Evolutionary conservation across 441 rosid genomes (phyloP).

Genomic region (Bocquillonia castaneifolia): DNA sequence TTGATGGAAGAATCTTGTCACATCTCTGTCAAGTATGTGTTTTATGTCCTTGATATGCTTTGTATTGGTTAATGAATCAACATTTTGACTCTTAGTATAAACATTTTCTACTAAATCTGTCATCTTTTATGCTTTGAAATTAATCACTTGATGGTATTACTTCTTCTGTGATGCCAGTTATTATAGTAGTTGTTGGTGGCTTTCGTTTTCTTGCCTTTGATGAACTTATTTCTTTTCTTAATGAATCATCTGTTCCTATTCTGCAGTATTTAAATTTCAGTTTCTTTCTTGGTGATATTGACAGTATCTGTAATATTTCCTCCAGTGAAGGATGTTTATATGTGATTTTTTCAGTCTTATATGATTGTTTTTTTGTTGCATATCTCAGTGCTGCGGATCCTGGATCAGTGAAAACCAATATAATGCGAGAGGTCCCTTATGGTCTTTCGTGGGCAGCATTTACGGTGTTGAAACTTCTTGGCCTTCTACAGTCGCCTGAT

Average conservation of each 20-base stretch:
- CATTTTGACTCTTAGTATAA: neutral
- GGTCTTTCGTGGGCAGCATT: constrained; percentile 45
- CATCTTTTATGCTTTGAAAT: neutral
- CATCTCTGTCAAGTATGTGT: constrained; percentile 66
- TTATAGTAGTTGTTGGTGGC: too few species aligned
- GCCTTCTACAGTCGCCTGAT: constrained; percentile 60
- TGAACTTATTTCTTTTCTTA: too few species aligned
- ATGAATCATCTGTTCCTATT: too few species aligned
- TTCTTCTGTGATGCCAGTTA: too few species aligned
- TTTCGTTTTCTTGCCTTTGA: too few species aligned
- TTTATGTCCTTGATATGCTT: constrained; percentile 4
- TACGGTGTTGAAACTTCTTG: constrained; percentile 39
- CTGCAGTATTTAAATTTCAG: too few species aligned
- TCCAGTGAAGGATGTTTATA: neutral
- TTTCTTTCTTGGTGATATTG: too few species aligned
- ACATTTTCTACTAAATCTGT: neutral
- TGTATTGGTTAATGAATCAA: constrained; percentile 1
- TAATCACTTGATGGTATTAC: neutral
- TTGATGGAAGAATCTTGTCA: constrained; percentile 40
- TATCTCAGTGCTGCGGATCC: constrained; percentile 78
- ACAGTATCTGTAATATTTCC: too few species aligned
- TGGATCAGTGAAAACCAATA: constrained; percentile 72
- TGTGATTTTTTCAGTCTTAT: constrained; percentile 2
- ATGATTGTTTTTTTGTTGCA: constrained; percentile 15
- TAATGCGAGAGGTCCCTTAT: constrained; percentile 84